A percentile compares a stretch with the other conserved stretches of the same genome.
Conservation (phyloP, 2,329 filamentous ascomycete genomes). For the Fusarium sacchari region DNA sequence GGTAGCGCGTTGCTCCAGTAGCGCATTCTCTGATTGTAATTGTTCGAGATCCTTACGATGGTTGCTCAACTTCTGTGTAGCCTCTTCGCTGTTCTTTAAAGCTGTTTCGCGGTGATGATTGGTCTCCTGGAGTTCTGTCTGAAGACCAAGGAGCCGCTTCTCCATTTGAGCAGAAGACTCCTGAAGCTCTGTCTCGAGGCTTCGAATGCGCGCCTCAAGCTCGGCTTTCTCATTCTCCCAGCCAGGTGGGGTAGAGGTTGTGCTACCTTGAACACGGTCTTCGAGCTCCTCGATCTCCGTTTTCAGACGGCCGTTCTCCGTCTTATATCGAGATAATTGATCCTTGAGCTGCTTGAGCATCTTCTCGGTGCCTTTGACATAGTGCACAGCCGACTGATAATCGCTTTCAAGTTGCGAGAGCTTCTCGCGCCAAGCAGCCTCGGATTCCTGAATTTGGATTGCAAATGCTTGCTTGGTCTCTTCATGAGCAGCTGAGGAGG, state of each 20-base stretch:
- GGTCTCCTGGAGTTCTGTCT: conserved; percentile 72
- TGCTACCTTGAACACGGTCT: conserved; percentile 58
- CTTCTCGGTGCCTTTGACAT: conserved; percentile 98
- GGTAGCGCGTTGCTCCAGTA: conserved; percentile 83
- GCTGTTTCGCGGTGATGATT: conserved; percentile 76
- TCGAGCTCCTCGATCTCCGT: conserved; percentile 78
- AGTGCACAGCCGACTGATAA: conserved; percentile 97
- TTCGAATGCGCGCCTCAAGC: conserved; percentile 75
- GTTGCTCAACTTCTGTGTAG: conserved; percentile 65
- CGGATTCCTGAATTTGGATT: conserved; percentile 84
- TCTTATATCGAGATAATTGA: conserved; percentile 91
- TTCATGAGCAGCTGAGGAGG: conserved; percentile 81
- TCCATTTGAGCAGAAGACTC: conserved; percentile 75
- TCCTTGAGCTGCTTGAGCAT: conserved; percentile 99
- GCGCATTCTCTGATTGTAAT: conserved; percentile 81
- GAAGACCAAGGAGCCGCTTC: conserved; percentile 73
- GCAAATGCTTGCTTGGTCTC: conserved; percentile 84
- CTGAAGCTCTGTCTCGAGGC: conserved; percentile 75
- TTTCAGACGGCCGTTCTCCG: conserved; percentile 84
- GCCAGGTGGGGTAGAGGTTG: conserved; percentile 59
- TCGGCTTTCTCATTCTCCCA: conserved; percentile 80
- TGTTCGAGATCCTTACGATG: conserved; percentile 78
- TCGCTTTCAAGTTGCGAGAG: conserved; percentile 94
- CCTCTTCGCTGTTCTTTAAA: conserved; percentile 64
- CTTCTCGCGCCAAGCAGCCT: conserved; percentile 90